Conservation (phyloP, 805 yeast genomes). For the Sugiyamaella floridensis region DNA sequence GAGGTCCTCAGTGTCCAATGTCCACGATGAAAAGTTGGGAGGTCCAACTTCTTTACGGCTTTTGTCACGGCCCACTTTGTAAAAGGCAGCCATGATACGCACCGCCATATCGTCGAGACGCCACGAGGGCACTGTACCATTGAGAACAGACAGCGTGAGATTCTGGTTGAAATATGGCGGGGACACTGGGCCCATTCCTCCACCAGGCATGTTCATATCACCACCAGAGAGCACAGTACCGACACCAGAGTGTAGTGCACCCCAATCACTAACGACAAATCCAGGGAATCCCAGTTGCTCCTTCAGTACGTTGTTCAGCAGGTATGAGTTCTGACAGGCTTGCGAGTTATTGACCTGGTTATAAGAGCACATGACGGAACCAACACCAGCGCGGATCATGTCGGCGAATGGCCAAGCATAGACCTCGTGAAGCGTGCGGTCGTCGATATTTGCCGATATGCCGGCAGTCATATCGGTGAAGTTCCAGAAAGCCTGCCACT, state of each 20-base stretch:
- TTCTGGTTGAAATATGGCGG: slow-evolving; percentile 46
- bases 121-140: slow-evolving; percentile 46
- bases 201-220: slow-evolving; percentile 66
- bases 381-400: slow-evolving; percentile 52
- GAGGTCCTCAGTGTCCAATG: slow-evolving; percentile 41
- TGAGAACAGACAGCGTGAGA: slow-evolving; percentile 47
- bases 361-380: slow-evolving; percentile 56
- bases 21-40: slow-evolving; percentile 56
- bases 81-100: slow-evolving; percentile 52
- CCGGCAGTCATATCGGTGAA: slow-evolving; percentile 38
- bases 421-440: slow-evolving; percentile 54
- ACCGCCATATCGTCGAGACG: slow-evolving; percentile 58
- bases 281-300: slow-evolving; percentile 63
- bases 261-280: slow-evolving; percentile 61
- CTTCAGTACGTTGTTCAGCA: slow-evolving; percentile 49
- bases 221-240: slow-evolving; percentile 51
- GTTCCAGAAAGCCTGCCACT: slow-evolving; percentile 39
- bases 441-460: slow-evolving; percentile 50
- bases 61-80: slow-evolving; percentile 35
- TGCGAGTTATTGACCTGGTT: slow-evolving; percentile 50
- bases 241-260: slow-evolving; percentile 52
- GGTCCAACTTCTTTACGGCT: slow-evolving; percentile 16
- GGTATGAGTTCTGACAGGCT: slow-evolving; percentile 53
- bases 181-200: slow-evolving; percentile 29
- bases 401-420: slow-evolving; percentile 65